Conservation (phyloP, 1,284 basidiomycete genomes). For the Leucocoprinus gongylophorus region DNA sequence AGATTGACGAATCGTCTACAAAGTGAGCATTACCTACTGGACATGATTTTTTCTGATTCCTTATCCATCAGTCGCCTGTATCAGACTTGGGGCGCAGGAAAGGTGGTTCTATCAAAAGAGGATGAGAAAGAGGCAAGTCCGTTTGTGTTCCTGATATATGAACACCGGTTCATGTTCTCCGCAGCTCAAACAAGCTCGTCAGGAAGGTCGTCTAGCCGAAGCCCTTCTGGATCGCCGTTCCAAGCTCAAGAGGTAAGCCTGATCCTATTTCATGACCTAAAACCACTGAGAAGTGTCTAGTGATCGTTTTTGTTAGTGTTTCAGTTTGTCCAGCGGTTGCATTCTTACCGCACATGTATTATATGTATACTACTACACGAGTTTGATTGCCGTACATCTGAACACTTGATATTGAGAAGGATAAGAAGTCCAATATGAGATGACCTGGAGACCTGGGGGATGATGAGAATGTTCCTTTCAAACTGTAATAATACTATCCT, state of each 20-base stretch:
- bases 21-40: slow-evolving; percentile 47
- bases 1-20: slow-evolving; percentile 60
- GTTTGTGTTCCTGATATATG: slow-evolving; percentile 5
- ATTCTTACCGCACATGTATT: too few relatives aligned
- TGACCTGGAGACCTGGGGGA: too few relatives aligned
- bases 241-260: slow-evolving; percentile 82
- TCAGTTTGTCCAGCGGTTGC: too few relatives aligned
- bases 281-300: slow-evolving; percentile 28
- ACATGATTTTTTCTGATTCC: slow-evolving; percentile 3
- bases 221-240: slow-evolving; percentile 82
- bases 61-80: slow-evolving; percentile 53
- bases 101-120: slow-evolving; percentile 61
- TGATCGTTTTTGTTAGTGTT: slow-evolving; percentile 54
- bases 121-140: slow-evolving; percentile 63
- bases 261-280: background rate
- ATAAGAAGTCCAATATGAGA: too few relatives aligned
- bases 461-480: too few relatives aligned
- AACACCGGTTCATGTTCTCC: slow-evolving; percentile 7
- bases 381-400: too few relatives aligned
- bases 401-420: too few relatives aligned
- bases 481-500: too few relatives aligned
- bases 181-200: slow-evolving; percentile 77
- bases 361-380: too few relatives aligned
- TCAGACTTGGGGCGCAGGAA: slow-evolving; percentile 85
- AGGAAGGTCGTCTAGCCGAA: slow-evolving; percentile 85